phyloP scores from a whole-genome alignment of 1,284 basidiomycete genomes.

The Rhodotorula sp. region DNA sequence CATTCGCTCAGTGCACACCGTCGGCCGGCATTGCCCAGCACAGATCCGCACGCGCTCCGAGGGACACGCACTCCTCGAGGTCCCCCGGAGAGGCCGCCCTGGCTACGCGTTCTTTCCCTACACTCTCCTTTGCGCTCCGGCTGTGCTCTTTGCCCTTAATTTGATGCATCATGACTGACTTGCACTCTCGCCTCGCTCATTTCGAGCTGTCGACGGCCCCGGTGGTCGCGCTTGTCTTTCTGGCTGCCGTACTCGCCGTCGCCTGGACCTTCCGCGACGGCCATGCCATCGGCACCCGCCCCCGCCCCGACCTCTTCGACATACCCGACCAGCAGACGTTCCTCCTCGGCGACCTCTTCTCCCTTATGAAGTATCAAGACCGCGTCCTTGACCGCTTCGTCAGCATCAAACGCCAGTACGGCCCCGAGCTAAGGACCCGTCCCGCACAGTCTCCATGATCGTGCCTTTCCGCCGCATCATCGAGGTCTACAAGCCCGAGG shows the following conservation, averaged over 20 bases:
- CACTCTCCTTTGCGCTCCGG: not conserved
- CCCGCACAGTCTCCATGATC: conserved; percentile 6
- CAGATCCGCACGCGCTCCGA: not conserved
- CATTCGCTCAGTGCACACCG: no score
- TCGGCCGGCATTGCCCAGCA: no score
- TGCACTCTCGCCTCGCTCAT: not conserved
- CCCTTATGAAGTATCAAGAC: conserved; percentile 5
- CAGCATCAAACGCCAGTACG: not conserved
- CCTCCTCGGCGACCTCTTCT: conserved; percentile 15
- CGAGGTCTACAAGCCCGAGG: conserved; percentile 4
- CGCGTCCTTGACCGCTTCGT: conserved; percentile 19
- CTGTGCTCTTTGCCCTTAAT: no score
- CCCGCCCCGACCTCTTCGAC: conserved; percentile 14
- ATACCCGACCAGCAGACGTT: not conserved
- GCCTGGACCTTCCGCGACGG: conserved; percentile 11
- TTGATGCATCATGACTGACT: not conserved
- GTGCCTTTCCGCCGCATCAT: conserved; percentile 20
- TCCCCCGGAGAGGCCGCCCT: not conserved
- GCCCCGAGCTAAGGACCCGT: not conserved
- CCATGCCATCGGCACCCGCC: conserved; percentile 16
- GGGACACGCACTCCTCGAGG: not conserved
- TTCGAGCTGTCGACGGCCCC: conserved; percentile 1
- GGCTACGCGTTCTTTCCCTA: not conserved
- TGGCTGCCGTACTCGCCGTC: not conserved
- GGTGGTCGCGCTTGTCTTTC: not conserved